These are phyloP conservation scores for Vitis labrusca DNA, from an alignment of 164 flowering plant species.

Conservation along the genomic window DNA sequence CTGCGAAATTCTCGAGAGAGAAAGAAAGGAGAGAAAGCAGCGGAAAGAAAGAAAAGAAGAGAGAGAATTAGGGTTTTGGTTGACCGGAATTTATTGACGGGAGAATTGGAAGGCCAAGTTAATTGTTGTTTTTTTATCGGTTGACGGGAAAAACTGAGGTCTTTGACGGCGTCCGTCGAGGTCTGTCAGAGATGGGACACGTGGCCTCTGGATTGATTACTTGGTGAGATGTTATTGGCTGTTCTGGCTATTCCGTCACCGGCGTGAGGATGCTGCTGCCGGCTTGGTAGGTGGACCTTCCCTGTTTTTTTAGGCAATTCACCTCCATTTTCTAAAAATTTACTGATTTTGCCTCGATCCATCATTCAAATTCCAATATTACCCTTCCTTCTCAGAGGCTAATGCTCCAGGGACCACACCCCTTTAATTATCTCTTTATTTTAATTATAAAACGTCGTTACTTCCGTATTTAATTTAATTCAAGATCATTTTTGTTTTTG, in stretches of 20 bases:
- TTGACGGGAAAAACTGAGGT: slow-evolving; percentile 26
- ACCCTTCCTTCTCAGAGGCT: no score
- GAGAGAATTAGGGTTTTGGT: slow-evolving; percentile 21
- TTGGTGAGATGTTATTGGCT: slow-evolving; percentile 20
- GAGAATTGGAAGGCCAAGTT: neutral
- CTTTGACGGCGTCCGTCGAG: slow-evolving; percentile 34
- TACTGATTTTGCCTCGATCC: no score
- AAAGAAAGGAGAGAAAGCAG: slow-evolving; percentile 2
- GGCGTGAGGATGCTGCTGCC: slow-evolving; percentile 17
- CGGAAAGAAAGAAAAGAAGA: slow-evolving; percentile 12
- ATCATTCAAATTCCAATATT: no score
- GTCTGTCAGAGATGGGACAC: slow-evolving; percentile 14
- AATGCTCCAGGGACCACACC: no score
- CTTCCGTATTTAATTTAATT: no score
- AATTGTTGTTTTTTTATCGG: slow-evolving; percentile 3
- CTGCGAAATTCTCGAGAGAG: slow-evolving; percentile 6
- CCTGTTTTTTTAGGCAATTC: neutral
- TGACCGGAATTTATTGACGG: slow-evolving; percentile 30
- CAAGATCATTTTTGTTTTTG: no score
- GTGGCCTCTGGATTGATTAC: slow-evolving; percentile 14
- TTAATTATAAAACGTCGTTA: no score
- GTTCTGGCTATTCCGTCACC: slow-evolving; percentile 21
- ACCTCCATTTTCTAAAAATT: no score
- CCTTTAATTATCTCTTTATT: no score
- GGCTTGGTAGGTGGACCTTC: slow-evolving; percentile 19